Evolutionary conservation across 345 rosid genomes (phyloP).

Genomic region (Euphorbia pulcherrima): DNA sequence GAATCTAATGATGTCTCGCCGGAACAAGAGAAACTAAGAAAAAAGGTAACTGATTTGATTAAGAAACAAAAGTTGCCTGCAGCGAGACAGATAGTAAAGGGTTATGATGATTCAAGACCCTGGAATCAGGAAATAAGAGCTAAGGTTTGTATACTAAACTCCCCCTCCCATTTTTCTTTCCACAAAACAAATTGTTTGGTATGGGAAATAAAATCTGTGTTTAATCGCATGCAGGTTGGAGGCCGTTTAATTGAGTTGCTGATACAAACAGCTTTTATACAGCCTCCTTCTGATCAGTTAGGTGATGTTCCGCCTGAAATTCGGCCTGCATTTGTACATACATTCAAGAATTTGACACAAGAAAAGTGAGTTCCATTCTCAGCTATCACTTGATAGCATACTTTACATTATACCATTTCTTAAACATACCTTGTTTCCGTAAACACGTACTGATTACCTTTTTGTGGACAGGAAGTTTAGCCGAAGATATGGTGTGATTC

Average conservation of each 20-base stretch:
- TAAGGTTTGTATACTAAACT: slow-evolving; percentile 56
- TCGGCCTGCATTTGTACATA: slow-evolving; percentile 89
- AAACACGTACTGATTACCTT: neutral
- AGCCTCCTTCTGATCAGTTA: slow-evolving; percentile 61
- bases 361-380: slow-evolving; percentile 47
- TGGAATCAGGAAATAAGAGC: slow-evolving; percentile 74
- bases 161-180: neutral
- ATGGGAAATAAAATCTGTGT: slow-evolving; percentile 12
- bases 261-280: slow-evolving; percentile 77
- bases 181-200: neutral
- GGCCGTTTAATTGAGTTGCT: slow-evolving; percentile 82
- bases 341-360: slow-evolving; percentile 43
- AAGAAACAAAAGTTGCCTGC: slow-evolving; percentile 78
- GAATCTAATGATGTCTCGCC: slow-evolving; percentile 37
- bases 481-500: slow-evolving; percentile 75
- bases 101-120: slow-evolving; percentile 59
- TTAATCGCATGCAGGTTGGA: slow-evolving; percentile 63
- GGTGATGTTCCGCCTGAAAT: slow-evolving; percentile 70
- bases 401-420: neutral
- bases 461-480: slow-evolving; percentile 48
- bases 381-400: slow-evolving; percentile 9
- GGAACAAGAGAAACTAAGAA: slow-evolving; percentile 64
- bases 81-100: slow-evolving; percentile 70
- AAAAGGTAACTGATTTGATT: slow-evolving; percentile 67
- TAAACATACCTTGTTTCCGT: slow-evolving; percentile 8